Evolutionary conservation across 108 stramenopile species (phyloP), one percentile per base, ranked within the genome.

Genomic region (Bacterosira constricta): DNA sequence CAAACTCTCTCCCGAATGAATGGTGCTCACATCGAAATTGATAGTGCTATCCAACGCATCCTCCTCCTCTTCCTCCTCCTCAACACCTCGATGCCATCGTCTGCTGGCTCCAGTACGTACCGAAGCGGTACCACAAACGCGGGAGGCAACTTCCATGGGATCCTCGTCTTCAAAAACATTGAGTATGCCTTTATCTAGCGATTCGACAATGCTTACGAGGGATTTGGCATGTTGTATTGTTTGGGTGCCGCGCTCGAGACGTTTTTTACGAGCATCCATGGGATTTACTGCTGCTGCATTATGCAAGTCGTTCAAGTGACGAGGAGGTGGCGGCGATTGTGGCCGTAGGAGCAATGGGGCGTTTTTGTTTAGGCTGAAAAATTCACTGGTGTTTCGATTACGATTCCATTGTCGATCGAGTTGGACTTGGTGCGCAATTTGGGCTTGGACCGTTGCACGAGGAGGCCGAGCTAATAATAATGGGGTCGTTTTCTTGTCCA

Each of bases 101-200:
- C 79, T 62, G 54, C 86, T 89, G 27, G 88, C 79, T 35, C 83
- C 61, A 52, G 88, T 92, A 37, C 84, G 79, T 12, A 88, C 83
- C 10, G 84, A 69, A 25, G 83, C 85, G 12, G 87, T 82, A 15
- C 77, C 83, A 83, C 85, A 90, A 2, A 60, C 72, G 21, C 83
- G 85, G 45, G 85, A 82, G 15, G 91, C 75, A 57, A 77, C 75
- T 55, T 77, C 75, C 75, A 77, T 63, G 23, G 75, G 75, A 49
- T 77, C 75, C 51, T 69, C 69, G 30, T 71, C 70, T 25, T 53
- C 41, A 45, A 71, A 58, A 12, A 46, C 30, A 20, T 51, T 29
- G 34, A 86, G 81, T 18, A 74, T 69, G 18, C 90, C 86, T 38
- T 83, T 78, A 49, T 90, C 91, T 60, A 87, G 63, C 15, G 66